Evolutionary conservation across 1,284 basidiomycete species (phyloP).

Genomic region (Puccinia sorghi): DNA sequence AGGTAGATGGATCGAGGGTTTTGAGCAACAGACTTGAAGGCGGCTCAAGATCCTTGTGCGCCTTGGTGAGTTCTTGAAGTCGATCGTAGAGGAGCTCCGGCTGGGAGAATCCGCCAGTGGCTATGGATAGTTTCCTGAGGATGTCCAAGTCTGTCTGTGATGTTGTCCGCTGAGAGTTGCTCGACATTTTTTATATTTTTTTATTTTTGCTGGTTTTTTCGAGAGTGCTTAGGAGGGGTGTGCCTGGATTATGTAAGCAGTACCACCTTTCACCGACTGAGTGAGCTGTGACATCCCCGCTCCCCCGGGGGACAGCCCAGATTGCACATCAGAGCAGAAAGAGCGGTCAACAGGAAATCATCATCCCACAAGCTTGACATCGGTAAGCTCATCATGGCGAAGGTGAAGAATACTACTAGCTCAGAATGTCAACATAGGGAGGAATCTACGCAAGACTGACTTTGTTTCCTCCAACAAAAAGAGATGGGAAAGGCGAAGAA

Average conservation of each 20-base stretch:
- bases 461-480: background rate
- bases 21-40: background rate
- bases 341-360: background rate
- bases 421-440: background rate
- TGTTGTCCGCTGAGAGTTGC: background rate
- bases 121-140: constrained; percentile 6
- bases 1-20: background rate
- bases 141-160: constrained; percentile 1
- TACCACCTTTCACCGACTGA: background rate
- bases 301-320: too few species aligned
- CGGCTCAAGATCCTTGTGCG: background rate
- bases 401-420: background rate
- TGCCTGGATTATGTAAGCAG: background rate
- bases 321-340: background rate
- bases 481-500: constrained; percentile 43
- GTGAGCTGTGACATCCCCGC: background rate
- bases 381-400: background rate
- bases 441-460: background rate
- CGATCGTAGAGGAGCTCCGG: background rate
- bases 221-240: too few species aligned
- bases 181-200: background rate
- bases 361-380: too few species aligned
- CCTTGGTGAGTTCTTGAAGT: background rate
- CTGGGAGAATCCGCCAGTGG: constrained; percentile 12
- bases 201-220: background rate